These are phyloP conservation scores for Zalaria sp. DNA, from an alignment of 2,329 filamentous ascomycete genomes.

Conservation along the genomic window DNA sequence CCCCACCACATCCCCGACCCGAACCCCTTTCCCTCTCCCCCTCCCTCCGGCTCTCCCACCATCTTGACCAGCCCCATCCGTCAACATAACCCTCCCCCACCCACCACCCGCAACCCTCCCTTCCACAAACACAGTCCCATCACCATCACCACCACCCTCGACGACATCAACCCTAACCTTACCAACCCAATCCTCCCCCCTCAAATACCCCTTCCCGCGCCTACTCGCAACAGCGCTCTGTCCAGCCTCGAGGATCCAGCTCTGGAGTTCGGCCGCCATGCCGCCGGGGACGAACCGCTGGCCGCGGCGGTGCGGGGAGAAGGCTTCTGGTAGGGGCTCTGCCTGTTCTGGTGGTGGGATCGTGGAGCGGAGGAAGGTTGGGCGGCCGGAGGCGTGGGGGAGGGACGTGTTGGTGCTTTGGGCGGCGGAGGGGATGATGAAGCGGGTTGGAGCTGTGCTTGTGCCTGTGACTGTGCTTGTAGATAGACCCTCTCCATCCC, in stretches of 20 bases:
- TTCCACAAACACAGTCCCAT: slow-evolving; percentile 7
- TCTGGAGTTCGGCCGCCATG: slow-evolving; percentile 33
- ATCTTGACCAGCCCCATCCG: slow-evolving; percentile 7
- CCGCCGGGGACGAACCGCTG: slow-evolving; percentile 36
- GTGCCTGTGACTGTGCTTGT: background rate
- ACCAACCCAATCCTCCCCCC: slow-evolving; percentile 12
- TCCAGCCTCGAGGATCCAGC: slow-evolving; percentile 35
- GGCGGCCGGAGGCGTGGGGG: slow-evolving; percentile 11
- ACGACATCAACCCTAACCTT: slow-evolving; percentile 8
- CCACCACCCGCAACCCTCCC: slow-evolving; percentile 6
- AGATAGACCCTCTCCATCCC: slow-evolving; percentile 6
- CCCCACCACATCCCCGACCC: slow-evolving; percentile 18
- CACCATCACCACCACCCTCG: slow-evolving; percentile 3
- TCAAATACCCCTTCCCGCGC: slow-evolving; percentile 9
- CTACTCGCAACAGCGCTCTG: slow-evolving; percentile 13
- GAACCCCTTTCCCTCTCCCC: slow-evolving; percentile 9
- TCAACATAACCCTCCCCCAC: slow-evolving; percentile 9
- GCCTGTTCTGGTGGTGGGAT: slow-evolving; percentile 14
- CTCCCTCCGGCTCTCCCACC: slow-evolving; percentile 11
- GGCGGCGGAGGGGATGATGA: slow-evolving; percentile 1
- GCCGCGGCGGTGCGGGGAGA: slow-evolving; percentile 37
- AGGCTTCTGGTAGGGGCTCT: slow-evolving; percentile 34
- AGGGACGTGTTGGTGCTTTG: background rate
- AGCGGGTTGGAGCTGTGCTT: background rate
- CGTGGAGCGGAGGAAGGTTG: slow-evolving; percentile 24